Percentiles rank a stretch among this genome's conserved stretches.
These are phyloP conservation scores for Thermoascus crustaceus DNA, from an alignment of 2,329 filamentous ascomycete species.

Conservation along the genomic window DNA sequence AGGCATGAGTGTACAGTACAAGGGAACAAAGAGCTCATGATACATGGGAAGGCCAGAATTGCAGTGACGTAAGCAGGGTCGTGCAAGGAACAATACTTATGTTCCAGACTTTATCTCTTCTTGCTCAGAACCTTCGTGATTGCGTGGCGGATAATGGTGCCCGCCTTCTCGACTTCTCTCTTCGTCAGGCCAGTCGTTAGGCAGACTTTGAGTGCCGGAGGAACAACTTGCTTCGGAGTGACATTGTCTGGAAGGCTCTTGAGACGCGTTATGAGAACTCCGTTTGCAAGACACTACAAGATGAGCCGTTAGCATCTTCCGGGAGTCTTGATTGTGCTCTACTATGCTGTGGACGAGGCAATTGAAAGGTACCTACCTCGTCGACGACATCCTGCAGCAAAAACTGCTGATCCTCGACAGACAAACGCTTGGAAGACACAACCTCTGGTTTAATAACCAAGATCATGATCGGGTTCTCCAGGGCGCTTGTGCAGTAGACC, in stretches of 20 bases:
- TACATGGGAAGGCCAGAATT: conserved; percentile 6
- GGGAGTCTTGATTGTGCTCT: too few species aligned
- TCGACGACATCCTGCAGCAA: conserved; percentile 89
- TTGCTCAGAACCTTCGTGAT: conserved; percentile 80
- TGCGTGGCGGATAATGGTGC: conserved; percentile 77
- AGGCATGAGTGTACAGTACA: too few species aligned
- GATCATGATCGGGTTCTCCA: conserved; percentile 81
- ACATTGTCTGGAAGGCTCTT: conserved; percentile 67
- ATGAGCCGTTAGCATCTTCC: conserved; percentile 10
- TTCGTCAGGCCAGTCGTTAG: conserved; percentile 78
- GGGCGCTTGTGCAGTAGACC: conserved; percentile 70
- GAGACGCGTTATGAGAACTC: conserved; percentile 78
- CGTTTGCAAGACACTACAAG: conserved; percentile 67
- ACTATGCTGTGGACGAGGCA: too few species aligned
- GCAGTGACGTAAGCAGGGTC: conserved; percentile 3
- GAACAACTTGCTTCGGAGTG: conserved; percentile 58
- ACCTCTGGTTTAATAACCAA: conserved; percentile 78
- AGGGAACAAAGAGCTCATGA: too few species aligned
- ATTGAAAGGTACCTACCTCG: too few species aligned
- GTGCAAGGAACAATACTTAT: conserved; percentile 3
- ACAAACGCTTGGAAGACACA: conserved; percentile 60
- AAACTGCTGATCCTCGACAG: conserved; percentile 68
- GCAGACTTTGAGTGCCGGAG: conserved; percentile 83
- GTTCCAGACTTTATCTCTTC: conserved; percentile 34
- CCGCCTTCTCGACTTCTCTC: conserved; percentile 94